Evolutionary conservation across 148 eudicot species (phyloP).

Genomic region (Cornus florida): DNA sequence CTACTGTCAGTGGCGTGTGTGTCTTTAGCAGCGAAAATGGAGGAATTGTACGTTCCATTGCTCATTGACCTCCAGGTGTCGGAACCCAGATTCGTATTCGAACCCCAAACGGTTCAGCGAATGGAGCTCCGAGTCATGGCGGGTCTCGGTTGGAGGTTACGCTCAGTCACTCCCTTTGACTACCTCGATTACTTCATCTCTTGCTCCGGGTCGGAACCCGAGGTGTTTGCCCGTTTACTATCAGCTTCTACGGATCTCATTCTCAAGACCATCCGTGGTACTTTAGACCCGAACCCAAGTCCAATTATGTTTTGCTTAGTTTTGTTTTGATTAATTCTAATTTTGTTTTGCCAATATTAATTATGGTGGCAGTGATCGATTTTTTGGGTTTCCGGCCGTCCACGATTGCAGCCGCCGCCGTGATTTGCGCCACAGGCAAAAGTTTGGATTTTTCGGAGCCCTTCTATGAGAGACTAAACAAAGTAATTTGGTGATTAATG

Average conservation of each 20-base stretch:
- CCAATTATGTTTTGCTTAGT: neutral
- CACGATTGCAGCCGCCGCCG: slow-evolving; percentile 37
- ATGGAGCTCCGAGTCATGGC: slow-evolving; percentile 41
- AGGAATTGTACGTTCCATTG: slow-evolving; percentile 31
- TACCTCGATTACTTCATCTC: slow-evolving; percentile 32
- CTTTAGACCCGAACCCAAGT: neutral
- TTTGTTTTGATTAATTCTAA: neutral
- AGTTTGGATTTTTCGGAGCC: slow-evolving; percentile 5
- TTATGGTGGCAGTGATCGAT: slow-evolving; percentile 25
- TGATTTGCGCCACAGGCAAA: slow-evolving; percentile 25
- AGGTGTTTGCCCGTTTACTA: neutral
- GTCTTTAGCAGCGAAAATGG: slow-evolving; percentile 42
- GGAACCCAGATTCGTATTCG: slow-evolving; percentile 27
- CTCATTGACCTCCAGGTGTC: slow-evolving; percentile 33
- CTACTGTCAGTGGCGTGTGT: slow-evolving; percentile 36
- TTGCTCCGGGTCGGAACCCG: neutral
- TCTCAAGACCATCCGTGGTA: slow-evolving; percentile 33
- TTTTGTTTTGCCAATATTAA: neutral
- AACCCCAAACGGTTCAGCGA: slow-evolving; percentile 32
- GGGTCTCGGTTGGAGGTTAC: slow-evolving; percentile 30
- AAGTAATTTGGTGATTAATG: slow-evolving; percentile 11
- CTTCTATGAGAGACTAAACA: slow-evolving; percentile 20
- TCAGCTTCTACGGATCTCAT: slow-evolving; percentile 26
- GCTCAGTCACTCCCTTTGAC: slow-evolving; percentile 38
- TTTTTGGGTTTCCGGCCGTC: slow-evolving; percentile 32